phyloP scores from a whole-genome alignment of 2,329 filamentous ascomycete genomes.

The Neofusicoccum laricinum region DNA sequence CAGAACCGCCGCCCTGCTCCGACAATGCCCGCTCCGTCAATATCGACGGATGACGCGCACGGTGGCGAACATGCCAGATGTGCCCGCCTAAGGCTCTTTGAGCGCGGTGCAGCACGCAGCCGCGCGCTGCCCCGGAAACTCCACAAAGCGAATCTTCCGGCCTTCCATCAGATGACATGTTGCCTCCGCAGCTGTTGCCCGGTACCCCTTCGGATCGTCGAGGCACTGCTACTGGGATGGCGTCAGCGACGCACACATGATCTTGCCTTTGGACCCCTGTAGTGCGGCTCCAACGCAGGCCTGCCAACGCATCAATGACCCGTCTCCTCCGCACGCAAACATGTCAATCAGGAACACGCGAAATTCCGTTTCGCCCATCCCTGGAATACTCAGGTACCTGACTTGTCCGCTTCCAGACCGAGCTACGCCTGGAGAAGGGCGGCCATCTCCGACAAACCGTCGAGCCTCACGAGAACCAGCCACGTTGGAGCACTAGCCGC shows the following conservation, averaged over 20 bases:
- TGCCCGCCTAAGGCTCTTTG: neutral
- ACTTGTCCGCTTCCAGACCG: neutral
- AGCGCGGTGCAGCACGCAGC: neutral
- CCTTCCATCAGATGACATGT: neutral
- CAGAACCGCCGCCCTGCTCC: neutral
- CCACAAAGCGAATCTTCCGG: neutral
- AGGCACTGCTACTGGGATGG: neutral
- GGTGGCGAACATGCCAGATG: no score
- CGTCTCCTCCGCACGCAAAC: neutral
- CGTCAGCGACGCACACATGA: slow-evolving; percentile 5
- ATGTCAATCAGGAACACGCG: slow-evolving; percentile 4
- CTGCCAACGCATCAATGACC: slow-evolving; percentile 9
- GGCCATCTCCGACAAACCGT: neutral
- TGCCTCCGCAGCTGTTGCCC: neutral
- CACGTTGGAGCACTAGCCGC: neutral
- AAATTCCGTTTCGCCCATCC: neutral
- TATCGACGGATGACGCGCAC: neutral
- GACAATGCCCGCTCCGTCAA: neutral
- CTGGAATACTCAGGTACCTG: slow-evolving; percentile 10
- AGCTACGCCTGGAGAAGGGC: neutral
- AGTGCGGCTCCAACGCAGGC: slow-evolving; percentile 12
- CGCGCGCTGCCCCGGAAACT: neutral
- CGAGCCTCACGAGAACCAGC: neutral
- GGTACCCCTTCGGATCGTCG: neutral
- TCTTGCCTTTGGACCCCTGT: slow-evolving; percentile 11